phyloP scores from a whole-genome alignment of 2,329 filamentous ascomycete species.

The Huntiella moniliformis region DNA sequence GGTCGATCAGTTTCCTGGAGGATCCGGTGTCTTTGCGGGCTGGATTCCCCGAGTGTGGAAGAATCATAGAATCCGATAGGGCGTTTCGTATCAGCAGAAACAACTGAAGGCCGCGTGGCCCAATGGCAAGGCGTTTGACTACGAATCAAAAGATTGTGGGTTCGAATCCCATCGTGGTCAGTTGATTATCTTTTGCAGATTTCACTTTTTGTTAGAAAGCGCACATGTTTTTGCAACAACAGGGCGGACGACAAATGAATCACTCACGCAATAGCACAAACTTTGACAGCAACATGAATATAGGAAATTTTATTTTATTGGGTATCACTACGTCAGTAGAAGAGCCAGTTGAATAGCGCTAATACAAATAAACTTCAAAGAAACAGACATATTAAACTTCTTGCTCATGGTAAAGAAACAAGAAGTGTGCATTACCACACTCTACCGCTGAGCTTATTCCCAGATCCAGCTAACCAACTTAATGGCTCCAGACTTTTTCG shows the following conservation, averaged over 20 bases:
- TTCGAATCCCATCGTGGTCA: slow-evolving; percentile 11
- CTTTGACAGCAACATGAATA: not conserved
- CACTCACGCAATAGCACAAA: not conserved
- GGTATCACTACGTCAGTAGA: slow-evolving; percentile 9
- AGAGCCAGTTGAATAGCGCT: slow-evolving; percentile 9
- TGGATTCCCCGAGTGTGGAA: too few relatives aligned
- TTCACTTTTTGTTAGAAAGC: not conserved
- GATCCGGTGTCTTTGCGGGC: too few relatives aligned
- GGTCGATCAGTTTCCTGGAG: too few relatives aligned
- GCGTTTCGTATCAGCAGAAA: not conserved
- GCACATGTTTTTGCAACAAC: not conserved
- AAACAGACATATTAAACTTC: slow-evolving; percentile 3
- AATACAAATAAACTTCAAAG: slow-evolving; percentile 8
- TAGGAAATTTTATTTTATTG: not conserved
- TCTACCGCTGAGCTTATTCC: slow-evolving; percentile 3
- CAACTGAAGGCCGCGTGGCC: slow-evolving; percentile 6
- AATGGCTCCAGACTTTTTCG: slow-evolving; percentile 4
- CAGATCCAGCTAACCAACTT: slow-evolving; percentile 10
- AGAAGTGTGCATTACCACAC: not conserved
- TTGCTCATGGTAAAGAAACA: slow-evolving; percentile 8
- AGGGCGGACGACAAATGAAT: not conserved
- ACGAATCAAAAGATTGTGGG: slow-evolving; percentile 11
- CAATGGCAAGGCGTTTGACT: slow-evolving; percentile 11
- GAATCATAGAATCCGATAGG: too few relatives aligned
- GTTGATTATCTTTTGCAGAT: not conserved